Evolutionary conservation across 257 asterid genomes (phyloP).

Genomic region (Solanum etuberosum): DNA sequence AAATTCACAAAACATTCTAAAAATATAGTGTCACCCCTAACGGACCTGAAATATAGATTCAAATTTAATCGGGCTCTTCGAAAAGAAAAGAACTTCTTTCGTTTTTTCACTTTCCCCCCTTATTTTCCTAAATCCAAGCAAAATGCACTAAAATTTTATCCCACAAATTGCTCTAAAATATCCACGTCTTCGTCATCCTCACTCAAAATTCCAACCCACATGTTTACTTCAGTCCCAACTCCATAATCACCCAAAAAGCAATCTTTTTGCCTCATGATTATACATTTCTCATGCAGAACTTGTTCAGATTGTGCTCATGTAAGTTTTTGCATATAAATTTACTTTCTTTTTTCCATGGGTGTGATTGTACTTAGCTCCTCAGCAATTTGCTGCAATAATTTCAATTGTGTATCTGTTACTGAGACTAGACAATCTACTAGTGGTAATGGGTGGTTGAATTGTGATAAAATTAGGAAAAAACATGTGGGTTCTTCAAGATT

Average conservation of each 20-base stretch:
- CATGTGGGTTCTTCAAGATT: background rate
- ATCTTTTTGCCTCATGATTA: background rate
- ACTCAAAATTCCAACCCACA: background rate
- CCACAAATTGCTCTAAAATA: background rate
- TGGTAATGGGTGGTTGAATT: constrained; percentile 9
- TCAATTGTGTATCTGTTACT: constrained; percentile 20
- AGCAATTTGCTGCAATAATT: constrained; percentile 29
- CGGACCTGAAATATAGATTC: no score
- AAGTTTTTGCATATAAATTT: background rate
- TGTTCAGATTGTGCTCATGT: background rate
- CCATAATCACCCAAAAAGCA: background rate
- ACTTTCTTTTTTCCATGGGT: constrained; percentile 28
- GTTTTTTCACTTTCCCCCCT: background rate
- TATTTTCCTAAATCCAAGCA: background rate
- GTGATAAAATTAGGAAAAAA: background rate
- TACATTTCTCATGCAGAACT: background rate
- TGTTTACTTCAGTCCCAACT: background rate
- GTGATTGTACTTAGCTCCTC: constrained; percentile 40
- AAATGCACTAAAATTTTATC: background rate
- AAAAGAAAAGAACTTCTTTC: background rate
- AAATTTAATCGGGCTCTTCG: background rate
- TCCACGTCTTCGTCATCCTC: background rate
- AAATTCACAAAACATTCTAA: no score
- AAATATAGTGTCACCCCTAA: background rate
- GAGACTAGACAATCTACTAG: constrained; percentile 5